Base-by-base conservation (phyloP, 768 basidiomycete genomes). In the Lentinula lateritia region DNA sequence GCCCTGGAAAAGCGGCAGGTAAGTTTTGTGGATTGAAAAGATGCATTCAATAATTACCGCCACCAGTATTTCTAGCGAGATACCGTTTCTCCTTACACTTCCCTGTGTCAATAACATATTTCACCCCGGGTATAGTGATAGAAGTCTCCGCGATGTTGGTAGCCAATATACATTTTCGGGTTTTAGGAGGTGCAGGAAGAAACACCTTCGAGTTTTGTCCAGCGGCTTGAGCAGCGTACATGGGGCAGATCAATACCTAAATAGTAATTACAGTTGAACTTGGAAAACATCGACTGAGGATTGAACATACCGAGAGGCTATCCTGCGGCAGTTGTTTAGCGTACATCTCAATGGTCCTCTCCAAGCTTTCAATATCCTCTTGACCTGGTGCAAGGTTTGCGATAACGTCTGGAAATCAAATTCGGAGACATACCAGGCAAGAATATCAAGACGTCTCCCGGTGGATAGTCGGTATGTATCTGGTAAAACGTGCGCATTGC, bases 121-220 rank as follows among this genome's bases (percentile, higher is more conserved):
- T 89, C 61, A 99, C 88, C 0, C 95, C 95, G 3, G 95, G 94
- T 69, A 99, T 97, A 13, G 97, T 98, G 70, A 99, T 93, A 12
- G 91, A 93, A 0, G 97, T 98, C 74, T 99, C 97, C 10, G 97
- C 97, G 62, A 99, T 95, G 73, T 98, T 99, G 16, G 97, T 99
- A 1, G 97, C 90, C 42, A 99, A 79, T 64, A 99, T 93, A 74
- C 95, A 91, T 74, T 98, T 95, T 61, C 97, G 85, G 1, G 83
- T 84, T 57, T 85, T 81, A 1, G 83, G 70, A 13, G 89, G 85
- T 0, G 91, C 74, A 0, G 85, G 75, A 0, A 73, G 69, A 73
- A 98, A 98, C 52, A 92, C 92, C 69, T 85, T 86, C 48, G 84
- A 74, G 73, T 97, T 95, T 64, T 90, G 85, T 10, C 79, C 76